Evolutionary conservation across 805 yeast genomes (phyloP), one percentile per base, ranked within the genome.

Genomic region (Maudiozyma serrabonitensis): DNA sequence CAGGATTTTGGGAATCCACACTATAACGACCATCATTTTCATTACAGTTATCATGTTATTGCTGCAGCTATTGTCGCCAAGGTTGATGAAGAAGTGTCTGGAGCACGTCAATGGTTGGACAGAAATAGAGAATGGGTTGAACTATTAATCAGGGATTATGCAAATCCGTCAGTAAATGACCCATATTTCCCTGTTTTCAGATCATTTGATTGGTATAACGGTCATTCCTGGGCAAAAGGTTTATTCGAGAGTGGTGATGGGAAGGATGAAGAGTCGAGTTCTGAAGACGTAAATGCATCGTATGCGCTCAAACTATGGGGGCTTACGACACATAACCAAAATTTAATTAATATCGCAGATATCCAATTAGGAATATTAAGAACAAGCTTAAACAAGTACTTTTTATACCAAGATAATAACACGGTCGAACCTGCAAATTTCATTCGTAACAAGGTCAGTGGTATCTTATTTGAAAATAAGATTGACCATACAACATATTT

Each of bases 191-290:
- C 89, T 6, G 81, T 77, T 16, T 81, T 72, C 43, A 73, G 90
- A 59, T 73, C 80, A 7, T 84, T 83, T 66, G 87, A 82, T 60
- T 84, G 87, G 87, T 84, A 69, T 60, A 76, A 76, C 57, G 91
- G 91, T 0, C 90, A 84, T 61, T 82, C 89, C 0, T 83, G 84
- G 79, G 91, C 90, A 0, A 81, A 81, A 59, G 90, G 91, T 2
- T 70, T 84, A 18, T 81, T 78, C 57, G 74, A 78, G 34, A 74
- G 81, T 52, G 86, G 85, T 7, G 90, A 84, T 64, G 90, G 91
- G 28, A 81, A 81, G 56, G 86, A 84, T 63, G 81, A 84, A 62
- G 90, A 84, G 64, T 80, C 86, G 0, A 75, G 81, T 19, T 79
- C 86, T 12, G 90, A 84, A 61, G 90, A 84, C 62, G 82, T 82